These are phyloP conservation scores for Vanderwaltozyma tropicalis DNA, from an alignment of 805 yeast species.

Conservation along the genomic window DNA sequence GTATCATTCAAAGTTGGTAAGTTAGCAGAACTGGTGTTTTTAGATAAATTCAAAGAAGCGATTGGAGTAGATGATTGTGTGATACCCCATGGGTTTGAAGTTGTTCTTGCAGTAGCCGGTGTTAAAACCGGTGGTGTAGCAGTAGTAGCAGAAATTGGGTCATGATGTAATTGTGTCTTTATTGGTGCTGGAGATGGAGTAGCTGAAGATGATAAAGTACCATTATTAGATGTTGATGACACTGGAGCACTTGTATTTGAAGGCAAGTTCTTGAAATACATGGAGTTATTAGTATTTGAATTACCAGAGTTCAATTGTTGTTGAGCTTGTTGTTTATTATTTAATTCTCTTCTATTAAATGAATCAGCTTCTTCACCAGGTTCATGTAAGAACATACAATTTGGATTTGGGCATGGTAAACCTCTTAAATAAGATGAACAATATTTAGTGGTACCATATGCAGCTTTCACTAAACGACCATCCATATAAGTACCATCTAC, in stretches of 20 bases:
- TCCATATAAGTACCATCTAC: conserved; percentile 89
- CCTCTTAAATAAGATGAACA: conserved; percentile 94
- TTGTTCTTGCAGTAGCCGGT: conserved; percentile 26
- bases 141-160: conserved; percentile 5
- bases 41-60: conserved; percentile 15
- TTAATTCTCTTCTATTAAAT: conserved; percentile 55
- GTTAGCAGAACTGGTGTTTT: conserved; percentile 16
- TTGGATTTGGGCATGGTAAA: conserved; percentile 94
- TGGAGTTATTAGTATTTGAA: neutral
- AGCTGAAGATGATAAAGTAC: conserved; percentile 6
- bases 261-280: conserved; percentile 8
- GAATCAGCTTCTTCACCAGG: conserved; percentile 99
- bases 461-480: conserved; percentile 83
- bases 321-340: conserved; percentile 27
- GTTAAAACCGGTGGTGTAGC: conserved; percentile 21
- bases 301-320: conserved; percentile 3
- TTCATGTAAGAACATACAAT: conserved; percentile 97
- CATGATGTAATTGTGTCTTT: conserved; percentile 21
- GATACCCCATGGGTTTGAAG: conserved; percentile 29
- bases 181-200: conserved; percentile 25
- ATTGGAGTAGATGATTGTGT: conserved; percentile 24
- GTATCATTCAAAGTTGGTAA: conserved; percentile 24
- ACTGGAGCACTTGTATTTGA: conserved; percentile 3
- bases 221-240: conserved; percentile 4
- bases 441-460: conserved; percentile 97